Conservation (phyloP, 371 early-diverging fungal species). For the Mortierella sp. region DNA sequence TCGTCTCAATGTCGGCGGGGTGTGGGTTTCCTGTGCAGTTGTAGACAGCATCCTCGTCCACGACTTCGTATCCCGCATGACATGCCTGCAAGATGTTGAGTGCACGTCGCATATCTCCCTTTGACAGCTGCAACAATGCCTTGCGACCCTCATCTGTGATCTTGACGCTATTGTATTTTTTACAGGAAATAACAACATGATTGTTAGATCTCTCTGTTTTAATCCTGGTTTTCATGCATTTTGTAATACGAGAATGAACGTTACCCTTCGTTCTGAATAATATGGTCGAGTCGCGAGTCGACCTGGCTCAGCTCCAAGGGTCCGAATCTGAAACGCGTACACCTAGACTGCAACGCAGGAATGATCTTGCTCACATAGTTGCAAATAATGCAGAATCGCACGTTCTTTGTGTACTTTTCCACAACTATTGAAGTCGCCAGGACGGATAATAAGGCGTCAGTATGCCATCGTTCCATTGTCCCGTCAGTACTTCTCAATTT, state of each 20-base stretch:
- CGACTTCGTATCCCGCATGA: conserved; percentile 85
- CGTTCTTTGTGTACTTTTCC: conserved; percentile 98
- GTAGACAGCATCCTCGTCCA: conserved; percentile 88
- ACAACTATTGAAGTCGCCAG: conserved; percentile 80
- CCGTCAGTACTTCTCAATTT: background rate
- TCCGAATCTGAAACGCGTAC: conserved; percentile 98
- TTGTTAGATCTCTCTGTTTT: background rate
- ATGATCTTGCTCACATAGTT: conserved; percentile 99
- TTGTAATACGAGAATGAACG: background rate
- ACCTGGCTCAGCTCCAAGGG: conserved; percentile 89
- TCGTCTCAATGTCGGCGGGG: conserved; percentile 87
- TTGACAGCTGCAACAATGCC: conserved; percentile 84
- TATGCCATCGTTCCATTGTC: background rate
- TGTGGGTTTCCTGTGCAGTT: conserved; percentile 93
- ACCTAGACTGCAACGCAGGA: conserved; percentile 98
- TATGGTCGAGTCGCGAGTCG: conserved; percentile 76
- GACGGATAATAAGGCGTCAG: background rate
- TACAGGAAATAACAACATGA: background rate
- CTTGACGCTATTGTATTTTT: conserved; percentile 66
- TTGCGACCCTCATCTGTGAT: conserved; percentile 86
- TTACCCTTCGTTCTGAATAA: conserved; percentile 82
- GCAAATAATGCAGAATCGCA: conserved; percentile 99
- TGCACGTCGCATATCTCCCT: conserved; percentile 98
- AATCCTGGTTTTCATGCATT: background rate
- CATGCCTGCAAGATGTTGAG: conserved; percentile 95